These are phyloP conservation scores for Exophiala sp. DNA, from an alignment of 2,329 filamentous ascomycete species.

Conservation along the genomic window DNA sequence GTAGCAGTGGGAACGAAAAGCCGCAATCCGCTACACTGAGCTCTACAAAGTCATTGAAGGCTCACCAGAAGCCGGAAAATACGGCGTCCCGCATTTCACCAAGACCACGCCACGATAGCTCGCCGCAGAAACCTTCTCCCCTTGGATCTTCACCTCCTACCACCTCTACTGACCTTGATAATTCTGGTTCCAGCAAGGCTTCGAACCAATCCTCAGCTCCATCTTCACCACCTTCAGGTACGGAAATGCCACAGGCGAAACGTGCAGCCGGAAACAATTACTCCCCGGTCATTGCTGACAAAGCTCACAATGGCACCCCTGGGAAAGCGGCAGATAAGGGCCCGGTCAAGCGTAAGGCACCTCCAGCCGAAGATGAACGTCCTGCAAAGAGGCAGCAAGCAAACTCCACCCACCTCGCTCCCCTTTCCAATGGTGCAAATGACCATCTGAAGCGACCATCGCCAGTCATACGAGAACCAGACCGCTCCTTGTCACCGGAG, in stretches of 20 bases:
- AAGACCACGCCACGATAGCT: slow-evolving; percentile 41
- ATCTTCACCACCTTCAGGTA: slow-evolving; percentile 39
- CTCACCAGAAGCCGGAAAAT: slow-evolving; percentile 14
- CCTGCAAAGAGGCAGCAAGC: slow-evolving; percentile 31
- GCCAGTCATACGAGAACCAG: slow-evolving; percentile 17
- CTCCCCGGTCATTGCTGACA: slow-evolving; percentile 28
- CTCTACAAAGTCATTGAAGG: slow-evolving; percentile 18
- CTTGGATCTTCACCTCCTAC: slow-evolving; percentile 56
- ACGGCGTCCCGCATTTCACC: slow-evolving; percentile 27
- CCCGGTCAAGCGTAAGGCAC: slow-evolving; percentile 39
- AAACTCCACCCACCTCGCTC: slow-evolving; percentile 29
- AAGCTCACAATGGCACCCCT: slow-evolving; percentile 14
- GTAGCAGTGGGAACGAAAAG: slow-evolving; percentile 22
- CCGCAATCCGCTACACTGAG: slow-evolving; percentile 9
- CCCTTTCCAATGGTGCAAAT: slow-evolving; percentile 4
- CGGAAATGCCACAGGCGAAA: slow-evolving; percentile 28
- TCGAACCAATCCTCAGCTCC: slow-evolving; percentile 41
- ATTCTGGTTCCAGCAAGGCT: slow-evolving; percentile 38
- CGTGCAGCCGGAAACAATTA: slow-evolving; percentile 29
- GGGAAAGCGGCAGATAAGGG: slow-evolving; percentile 32
- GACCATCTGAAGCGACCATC: slow-evolving; percentile 11
- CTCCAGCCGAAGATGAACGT: slow-evolving; percentile 29
- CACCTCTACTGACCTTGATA: slow-evolving; percentile 54
- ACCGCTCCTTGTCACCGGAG: slow-evolving; percentile 28
- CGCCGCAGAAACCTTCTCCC: slow-evolving; percentile 57